These are phyloP conservation scores for Hyaloscypha variabilis DNA, from an alignment of 495 filamentous ascomycete species.

Conservation along the genomic window DNA sequence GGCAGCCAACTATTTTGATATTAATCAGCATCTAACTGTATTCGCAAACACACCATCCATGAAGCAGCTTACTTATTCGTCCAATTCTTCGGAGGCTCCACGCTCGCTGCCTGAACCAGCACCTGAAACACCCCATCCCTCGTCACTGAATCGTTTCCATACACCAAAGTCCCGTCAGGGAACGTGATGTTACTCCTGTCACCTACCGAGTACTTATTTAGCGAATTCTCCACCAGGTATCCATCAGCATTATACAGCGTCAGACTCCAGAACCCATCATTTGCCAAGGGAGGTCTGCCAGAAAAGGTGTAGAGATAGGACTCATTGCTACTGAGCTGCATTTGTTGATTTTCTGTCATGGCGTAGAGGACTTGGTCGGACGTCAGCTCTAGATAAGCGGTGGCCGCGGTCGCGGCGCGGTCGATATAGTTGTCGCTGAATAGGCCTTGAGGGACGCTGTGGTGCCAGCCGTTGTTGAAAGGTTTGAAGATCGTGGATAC, in stretches of 20 bases:
- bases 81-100: neutral
- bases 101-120: constrained; percentile 8
- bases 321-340: neutral
- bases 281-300: constrained; percentile 3
- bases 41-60: no score
- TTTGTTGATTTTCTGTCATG: no score
- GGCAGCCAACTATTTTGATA: neutral
- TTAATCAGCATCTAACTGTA: neutral
- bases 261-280: constrained; percentile 1
- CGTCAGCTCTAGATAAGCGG: constrained; percentile 4
- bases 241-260: constrained; percentile 2
- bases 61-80: constrained; percentile 2
- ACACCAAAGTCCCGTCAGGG: constrained; percentile 5
- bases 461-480: constrained; percentile 7
- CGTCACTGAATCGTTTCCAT: neutral
- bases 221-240: constrained; percentile 1
- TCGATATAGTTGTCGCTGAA: constrained; percentile 8
- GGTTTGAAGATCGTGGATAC: neutral
- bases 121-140: constrained; percentile 6
- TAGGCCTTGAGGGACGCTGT: constrained; percentile 6
- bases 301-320: constrained; percentile 8
- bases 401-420: neutral
- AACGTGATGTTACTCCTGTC: constrained; percentile 10
- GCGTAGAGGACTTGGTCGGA: constrained; percentile 12
- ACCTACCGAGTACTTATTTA: constrained; percentile 9